Conservation (phyloP, 2,329 filamentous ascomycete species). For the Parafenestella ontariensis region DNA sequence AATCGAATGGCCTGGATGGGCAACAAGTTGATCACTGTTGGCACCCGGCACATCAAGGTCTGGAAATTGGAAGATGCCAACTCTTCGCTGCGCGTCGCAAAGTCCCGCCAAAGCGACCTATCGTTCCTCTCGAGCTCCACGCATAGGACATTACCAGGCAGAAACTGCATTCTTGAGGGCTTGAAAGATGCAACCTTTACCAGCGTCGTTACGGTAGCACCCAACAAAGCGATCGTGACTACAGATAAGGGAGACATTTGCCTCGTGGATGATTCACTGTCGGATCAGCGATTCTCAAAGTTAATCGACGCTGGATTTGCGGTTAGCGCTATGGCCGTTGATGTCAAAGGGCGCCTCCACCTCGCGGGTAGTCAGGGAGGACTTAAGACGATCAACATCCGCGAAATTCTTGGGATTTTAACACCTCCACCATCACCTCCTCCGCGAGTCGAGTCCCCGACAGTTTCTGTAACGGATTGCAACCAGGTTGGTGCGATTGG, state of each 20-base stretch:
- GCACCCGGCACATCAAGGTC: slow-evolving; percentile 89
- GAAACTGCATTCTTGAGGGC: slow-evolving; percentile 84
- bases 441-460: slow-evolving; percentile 42
- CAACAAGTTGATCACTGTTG: slow-evolving; percentile 80
- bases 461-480: slow-evolving; percentile 34
- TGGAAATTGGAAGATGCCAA: slow-evolving; percentile 81
- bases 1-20: slow-evolving; percentile 92
- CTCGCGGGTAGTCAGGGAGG: slow-evolving; percentile 72
- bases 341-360: slow-evolving; percentile 65
- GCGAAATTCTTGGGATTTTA: slow-evolving; percentile 39
- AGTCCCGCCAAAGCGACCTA: slow-evolving; percentile 43
- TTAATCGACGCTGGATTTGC: slow-evolving; percentile 71
- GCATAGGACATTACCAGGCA: slow-evolving; percentile 75
- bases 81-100: slow-evolving; percentile 55
- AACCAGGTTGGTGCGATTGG: slow-evolving; percentile 48
- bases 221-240: slow-evolving; percentile 79
- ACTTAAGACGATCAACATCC: slow-evolving; percentile 54
- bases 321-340: slow-evolving; percentile 71
- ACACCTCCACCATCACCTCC: slow-evolving; percentile 47
- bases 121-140: slow-evolving; percentile 54
- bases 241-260: slow-evolving; percentile 91
- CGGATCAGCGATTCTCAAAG: slow-evolving; percentile 73
- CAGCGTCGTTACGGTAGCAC: slow-evolving; percentile 74
- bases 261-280: slow-evolving; percentile 77
- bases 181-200: slow-evolving; percentile 86